Evolutionary conservation across 352 stramenopile species (phyloP).

Genomic region (Peronospora belbahrii): DNA sequence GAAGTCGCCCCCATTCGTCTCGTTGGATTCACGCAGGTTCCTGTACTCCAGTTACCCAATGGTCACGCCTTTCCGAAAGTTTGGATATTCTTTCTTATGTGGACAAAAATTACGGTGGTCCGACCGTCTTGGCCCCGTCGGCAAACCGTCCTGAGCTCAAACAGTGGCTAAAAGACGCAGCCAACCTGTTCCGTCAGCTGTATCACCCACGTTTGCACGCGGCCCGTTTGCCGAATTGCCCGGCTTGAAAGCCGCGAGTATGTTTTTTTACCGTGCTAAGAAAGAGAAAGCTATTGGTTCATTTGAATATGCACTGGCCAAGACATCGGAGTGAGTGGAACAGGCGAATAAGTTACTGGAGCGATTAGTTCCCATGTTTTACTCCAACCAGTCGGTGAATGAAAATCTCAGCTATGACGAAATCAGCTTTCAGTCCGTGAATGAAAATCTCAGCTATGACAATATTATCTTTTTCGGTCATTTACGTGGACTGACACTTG

Average conservation of each 20-base stretch:
- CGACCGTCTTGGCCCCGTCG: slow-evolving; percentile 24
- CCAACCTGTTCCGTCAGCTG: slow-evolving; percentile 24
- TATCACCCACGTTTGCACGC: slow-evolving; percentile 40
- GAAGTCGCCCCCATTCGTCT: slow-evolving; percentile 42
- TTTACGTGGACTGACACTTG: slow-evolving; percentile 42
- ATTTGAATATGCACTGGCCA: slow-evolving; percentile 32
- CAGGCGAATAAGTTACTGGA: slow-evolving; percentile 35
- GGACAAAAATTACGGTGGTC: slow-evolving; percentile 39
- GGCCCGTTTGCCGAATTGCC: slow-evolving; percentile 44
- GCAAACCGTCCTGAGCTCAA: slow-evolving; percentile 34
- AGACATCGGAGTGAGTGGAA: slow-evolving; percentile 34
- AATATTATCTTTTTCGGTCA: slow-evolving; percentile 49
- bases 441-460: slow-evolving; percentile 50
- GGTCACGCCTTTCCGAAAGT: slow-evolving; percentile 42
- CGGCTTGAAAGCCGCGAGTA: slow-evolving; percentile 39
- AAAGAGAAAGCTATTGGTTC: slow-evolving; percentile 43
- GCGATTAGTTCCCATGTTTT: slow-evolving; percentile 30
- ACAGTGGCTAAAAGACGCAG: slow-evolving; percentile 35
- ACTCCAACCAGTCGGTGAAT: slow-evolving; percentile 41
- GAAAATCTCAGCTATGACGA: slow-evolving; percentile 54
- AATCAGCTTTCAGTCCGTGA: slow-evolving; percentile 40
- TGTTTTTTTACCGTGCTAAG: slow-evolving; percentile 35
- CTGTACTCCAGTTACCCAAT: slow-evolving; percentile 40
- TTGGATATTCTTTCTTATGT: slow-evolving; percentile 62
- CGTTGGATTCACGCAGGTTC: slow-evolving; percentile 38